phyloP scores from a whole-genome alignment of 2,329 filamentous ascomycete genomes.

The Tolypocladium endophyticum region DNA sequence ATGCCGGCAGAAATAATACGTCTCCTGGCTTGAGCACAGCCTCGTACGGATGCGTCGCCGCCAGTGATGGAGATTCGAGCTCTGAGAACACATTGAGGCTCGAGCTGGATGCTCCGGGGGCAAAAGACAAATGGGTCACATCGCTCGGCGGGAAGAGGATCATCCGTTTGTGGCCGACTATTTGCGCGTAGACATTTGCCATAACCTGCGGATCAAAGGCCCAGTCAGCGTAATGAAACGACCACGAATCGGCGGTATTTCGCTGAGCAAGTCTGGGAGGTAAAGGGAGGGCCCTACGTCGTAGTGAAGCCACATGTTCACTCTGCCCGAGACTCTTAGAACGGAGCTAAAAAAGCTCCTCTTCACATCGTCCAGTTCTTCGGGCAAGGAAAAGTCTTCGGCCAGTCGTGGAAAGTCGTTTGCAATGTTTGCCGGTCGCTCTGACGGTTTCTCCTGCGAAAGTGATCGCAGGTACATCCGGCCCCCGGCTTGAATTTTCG shows the following conservation, averaged over 20 bases:
- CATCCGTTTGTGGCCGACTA: conserved; percentile 62
- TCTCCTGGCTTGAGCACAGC: conserved; percentile 60
- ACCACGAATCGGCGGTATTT: not conserved
- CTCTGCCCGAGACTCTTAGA: conserved; percentile 65
- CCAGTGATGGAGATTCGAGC: conserved; percentile 27
- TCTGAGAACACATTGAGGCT: conserved; percentile 59
- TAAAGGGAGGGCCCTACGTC: conserved; percentile 41
- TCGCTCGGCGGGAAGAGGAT: conserved; percentile 72
- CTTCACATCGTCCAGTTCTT: conserved; percentile 44
- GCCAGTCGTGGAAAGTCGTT: conserved; percentile 63
- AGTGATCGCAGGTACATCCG: conserved; percentile 71
- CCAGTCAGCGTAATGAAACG: not conserved
- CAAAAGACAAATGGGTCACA: conserved; percentile 57
- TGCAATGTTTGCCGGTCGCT: conserved; percentile 57
- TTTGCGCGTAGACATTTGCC: conserved; percentile 77
- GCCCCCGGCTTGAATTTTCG: conserved; percentile 45
- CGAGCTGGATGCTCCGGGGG: conserved; percentile 71
- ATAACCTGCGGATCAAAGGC: conserved; percentile 47
- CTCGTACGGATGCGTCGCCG: conserved; percentile 52
- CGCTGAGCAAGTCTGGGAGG: not conserved
- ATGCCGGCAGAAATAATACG: conserved; percentile 67
- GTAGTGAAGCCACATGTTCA: conserved; percentile 86
- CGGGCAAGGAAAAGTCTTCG: conserved; percentile 59
- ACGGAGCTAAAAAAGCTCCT: conserved; percentile 68
- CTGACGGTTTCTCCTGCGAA: conserved; percentile 57